These are phyloP conservation scores for Sclerotinia sclerotiorum DNA, from an alignment of 2,329 filamentous ascomycete species.

Conservation along the genomic window DNA sequence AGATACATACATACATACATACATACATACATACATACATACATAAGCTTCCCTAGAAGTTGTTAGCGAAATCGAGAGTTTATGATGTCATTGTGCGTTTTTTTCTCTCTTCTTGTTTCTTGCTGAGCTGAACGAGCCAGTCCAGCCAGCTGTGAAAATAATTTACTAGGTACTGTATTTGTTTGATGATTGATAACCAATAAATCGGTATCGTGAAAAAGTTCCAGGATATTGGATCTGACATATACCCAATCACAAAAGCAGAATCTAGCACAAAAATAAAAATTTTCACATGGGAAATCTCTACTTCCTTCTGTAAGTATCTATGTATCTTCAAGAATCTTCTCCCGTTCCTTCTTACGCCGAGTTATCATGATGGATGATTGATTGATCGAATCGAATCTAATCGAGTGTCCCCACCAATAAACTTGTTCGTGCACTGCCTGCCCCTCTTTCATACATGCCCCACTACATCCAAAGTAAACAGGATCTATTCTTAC, in stretches of 20 bases:
- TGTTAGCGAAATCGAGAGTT: too few species aligned
- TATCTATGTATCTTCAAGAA: neutral
- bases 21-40: too few species aligned
- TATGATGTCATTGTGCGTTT: neutral
- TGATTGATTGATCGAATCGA: too few species aligned
- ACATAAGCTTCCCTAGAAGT: too few species aligned
- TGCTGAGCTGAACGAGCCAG: neutral
- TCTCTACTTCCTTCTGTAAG: neutral
- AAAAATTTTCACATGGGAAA: neutral
- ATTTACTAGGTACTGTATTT: too few species aligned
- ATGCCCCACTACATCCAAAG: neutral
- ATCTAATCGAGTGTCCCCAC: neutral
- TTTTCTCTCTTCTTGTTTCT: neutral
- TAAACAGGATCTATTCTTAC: too few species aligned
- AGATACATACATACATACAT: too few species aligned
- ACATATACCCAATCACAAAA: neutral
- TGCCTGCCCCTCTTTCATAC: constrained; percentile 1
- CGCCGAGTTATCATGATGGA: too few species aligned
- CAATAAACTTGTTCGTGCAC: neutral
- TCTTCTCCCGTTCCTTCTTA: neutral
- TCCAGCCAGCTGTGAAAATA: too few species aligned
- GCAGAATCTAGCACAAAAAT: neutral
- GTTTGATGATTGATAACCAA: too few species aligned
- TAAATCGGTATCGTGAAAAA: neutral
- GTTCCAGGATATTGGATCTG: neutral